Conservation (phyloP, 345 rosid species). For the Eucalyptus pumila region DNA sequence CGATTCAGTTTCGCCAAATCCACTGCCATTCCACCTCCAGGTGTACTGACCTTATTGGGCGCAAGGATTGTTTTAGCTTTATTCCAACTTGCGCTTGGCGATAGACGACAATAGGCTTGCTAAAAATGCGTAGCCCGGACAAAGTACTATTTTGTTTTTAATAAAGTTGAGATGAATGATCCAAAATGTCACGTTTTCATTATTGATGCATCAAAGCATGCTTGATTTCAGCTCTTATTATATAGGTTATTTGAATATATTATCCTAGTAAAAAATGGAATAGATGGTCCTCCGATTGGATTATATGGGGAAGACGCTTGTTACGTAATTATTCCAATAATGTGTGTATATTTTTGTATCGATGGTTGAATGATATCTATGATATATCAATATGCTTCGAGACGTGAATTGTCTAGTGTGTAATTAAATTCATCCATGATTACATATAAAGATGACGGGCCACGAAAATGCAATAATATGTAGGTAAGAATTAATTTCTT, state of each 20-base stretch:
- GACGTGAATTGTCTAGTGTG: neutral
- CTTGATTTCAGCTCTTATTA: neutral
- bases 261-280: too few species aligned
- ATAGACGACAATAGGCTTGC: too few species aligned
- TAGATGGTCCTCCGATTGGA: neutral
- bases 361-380: neutral
- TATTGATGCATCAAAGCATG: neutral
- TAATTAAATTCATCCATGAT: neutral
- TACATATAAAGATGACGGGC: neutral
- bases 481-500: neutral
- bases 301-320: accelerated
- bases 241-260: neutral
- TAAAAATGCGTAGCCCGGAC: neutral
- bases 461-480: neutral
- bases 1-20: too few species aligned
- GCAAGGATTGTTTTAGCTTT: neutral
- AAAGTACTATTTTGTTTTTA: neutral
- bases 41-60: neutral
- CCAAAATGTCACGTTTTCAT: neutral
- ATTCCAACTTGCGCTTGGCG: neutral
- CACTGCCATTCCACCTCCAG: neutral
- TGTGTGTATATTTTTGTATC: neutral
- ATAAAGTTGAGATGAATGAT: neutral
- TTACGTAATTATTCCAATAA: neutral
- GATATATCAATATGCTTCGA: neutral